Percentiles rank a stretch among this genome's conserved stretches.
Evolutionary conservation across 768 basidiomycete species (phyloP).

Genomic region (Psilocybe azurescens): DNA sequence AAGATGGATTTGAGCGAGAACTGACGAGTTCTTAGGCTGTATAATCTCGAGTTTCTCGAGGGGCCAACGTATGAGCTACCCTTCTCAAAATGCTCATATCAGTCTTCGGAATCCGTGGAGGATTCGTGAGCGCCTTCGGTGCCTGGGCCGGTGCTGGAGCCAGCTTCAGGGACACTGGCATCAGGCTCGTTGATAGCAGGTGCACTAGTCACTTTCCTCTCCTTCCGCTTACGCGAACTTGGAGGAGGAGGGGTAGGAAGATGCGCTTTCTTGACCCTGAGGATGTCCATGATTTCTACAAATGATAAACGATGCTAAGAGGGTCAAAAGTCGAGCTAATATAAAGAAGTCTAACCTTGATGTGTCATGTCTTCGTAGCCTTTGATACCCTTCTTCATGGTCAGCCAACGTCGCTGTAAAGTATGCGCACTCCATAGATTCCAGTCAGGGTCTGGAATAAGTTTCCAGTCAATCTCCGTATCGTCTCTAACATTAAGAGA

Average conservation of each 20-base stretch:
- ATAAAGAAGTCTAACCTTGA: slow-evolving; percentile 51
- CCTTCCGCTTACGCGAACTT: slow-evolving; percentile 40
- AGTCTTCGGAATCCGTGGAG: background rate
- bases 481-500: slow-evolving; percentile 78
- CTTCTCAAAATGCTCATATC: too few species aligned
- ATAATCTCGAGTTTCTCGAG: too few species aligned
- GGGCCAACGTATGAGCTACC: too few species aligned
- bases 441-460: slow-evolving; percentile 75
- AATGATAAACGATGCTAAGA: slow-evolving; percentile 11
- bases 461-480: slow-evolving; percentile 87
- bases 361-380: slow-evolving; percentile 84
- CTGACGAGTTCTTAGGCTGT: too few species aligned
- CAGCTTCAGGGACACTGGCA: slow-evolving; percentile 29
- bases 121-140: background rate
- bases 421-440: slow-evolving; percentile 85
- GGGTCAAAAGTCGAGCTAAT: slow-evolving; percentile 3
- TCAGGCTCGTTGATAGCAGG: slow-evolving; percentile 49
- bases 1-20: too few species aligned
- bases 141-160: slow-evolving; percentile 35
- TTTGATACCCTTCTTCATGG: slow-evolving; percentile 78
- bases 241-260: slow-evolving; percentile 39
- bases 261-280: slow-evolving; percentile 75
- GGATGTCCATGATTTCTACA: slow-evolving; percentile 82
- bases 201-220: slow-evolving; percentile 59
- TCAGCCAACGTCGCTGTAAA: slow-evolving; percentile 80